Evolutionary conservation across 257 asterid species (phyloP).

Genomic region (Leonotis leonurus): DNA sequence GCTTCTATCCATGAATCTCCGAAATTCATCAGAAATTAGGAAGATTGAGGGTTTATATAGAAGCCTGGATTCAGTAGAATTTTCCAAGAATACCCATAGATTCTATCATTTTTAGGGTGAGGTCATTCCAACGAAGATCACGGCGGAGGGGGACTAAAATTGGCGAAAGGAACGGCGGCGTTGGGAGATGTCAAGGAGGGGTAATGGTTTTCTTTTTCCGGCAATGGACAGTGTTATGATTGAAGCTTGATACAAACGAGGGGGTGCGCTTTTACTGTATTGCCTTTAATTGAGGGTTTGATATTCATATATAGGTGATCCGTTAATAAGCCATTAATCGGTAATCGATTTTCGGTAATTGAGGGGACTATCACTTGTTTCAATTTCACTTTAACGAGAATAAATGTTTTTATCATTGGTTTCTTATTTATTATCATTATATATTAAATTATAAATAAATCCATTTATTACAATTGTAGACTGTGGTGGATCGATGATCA

Average conservation of each 20-base stretch:
- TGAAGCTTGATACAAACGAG: constrained; percentile 17
- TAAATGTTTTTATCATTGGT: too few relatives aligned
- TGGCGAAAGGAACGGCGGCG: constrained; percentile 8
- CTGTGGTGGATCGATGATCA: too few relatives aligned
- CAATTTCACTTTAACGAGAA: too few relatives aligned
- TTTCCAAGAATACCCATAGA: constrained; percentile 21
- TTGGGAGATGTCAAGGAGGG: constrained; percentile 8
- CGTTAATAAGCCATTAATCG: too few relatives aligned
- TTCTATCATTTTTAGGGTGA: constrained; percentile 17
- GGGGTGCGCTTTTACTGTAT: neutral
- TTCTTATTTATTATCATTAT: too few relatives aligned
- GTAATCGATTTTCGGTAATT: too few relatives aligned
- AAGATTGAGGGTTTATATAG: constrained; percentile 19
- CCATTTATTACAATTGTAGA: too few relatives aligned
- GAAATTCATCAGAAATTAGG: constrained; percentile 8
- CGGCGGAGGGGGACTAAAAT: constrained; percentile 23
- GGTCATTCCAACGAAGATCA: constrained; percentile 23
- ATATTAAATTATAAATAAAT: too few relatives aligned
- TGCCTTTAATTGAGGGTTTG: constrained; percentile 17
- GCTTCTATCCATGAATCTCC: constrained; percentile 16
- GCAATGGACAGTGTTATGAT: constrained; percentile 29
- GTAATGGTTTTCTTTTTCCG: constrained; percentile 33
- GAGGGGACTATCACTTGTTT: too few relatives aligned
- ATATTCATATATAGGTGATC: neutral
- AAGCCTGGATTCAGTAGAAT: constrained; percentile 26